These are phyloP conservation scores for Aspergillus carbonarius DNA, from an alignment of 2,329 filamentous ascomycete genomes.

Conservation along the genomic window DNA sequence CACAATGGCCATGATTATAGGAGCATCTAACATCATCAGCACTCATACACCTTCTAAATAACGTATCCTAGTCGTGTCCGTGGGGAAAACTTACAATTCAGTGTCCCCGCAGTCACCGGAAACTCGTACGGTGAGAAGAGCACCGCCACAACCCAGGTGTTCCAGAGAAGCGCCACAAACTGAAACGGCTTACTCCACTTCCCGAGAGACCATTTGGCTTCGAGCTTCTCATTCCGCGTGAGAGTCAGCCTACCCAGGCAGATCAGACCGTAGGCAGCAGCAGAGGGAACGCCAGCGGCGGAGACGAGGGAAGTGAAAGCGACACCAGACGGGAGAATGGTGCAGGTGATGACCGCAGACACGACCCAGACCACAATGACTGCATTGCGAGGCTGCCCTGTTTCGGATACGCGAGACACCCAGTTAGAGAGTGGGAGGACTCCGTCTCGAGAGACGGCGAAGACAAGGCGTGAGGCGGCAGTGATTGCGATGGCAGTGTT, in stretches of 20 bases:
- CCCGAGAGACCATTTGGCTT: neutral
- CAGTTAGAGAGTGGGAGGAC: conserved; percentile 52
- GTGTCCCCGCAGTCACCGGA: neutral
- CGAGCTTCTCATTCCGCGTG: neutral
- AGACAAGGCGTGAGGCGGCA: neutral
- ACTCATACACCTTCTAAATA: no score
- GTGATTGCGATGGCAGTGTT: conserved; percentile 2
- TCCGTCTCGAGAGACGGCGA: neutral
- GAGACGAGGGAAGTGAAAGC: conserved; percentile 49
- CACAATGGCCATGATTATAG: neutral
- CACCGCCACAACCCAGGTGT: neutral
- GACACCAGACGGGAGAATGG: conserved; percentile 56
- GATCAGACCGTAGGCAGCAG: neutral
- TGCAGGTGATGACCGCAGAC: conserved; percentile 58
- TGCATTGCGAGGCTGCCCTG: conserved; percentile 60
- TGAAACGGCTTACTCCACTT: neutral
- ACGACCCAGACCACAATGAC: conserved; percentile 60
- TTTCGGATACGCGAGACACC: conserved; percentile 54
- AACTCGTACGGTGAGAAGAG: neutral
- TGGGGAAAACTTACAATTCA: neutral
- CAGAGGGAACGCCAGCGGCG: neutral
- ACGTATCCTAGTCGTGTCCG: no score
- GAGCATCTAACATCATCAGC: neutral
- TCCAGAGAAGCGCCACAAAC: neutral
- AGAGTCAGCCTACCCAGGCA: neutral